Conservation (phyloP, 257 asterid species). For the Solanum ossicruentum region DNA sequence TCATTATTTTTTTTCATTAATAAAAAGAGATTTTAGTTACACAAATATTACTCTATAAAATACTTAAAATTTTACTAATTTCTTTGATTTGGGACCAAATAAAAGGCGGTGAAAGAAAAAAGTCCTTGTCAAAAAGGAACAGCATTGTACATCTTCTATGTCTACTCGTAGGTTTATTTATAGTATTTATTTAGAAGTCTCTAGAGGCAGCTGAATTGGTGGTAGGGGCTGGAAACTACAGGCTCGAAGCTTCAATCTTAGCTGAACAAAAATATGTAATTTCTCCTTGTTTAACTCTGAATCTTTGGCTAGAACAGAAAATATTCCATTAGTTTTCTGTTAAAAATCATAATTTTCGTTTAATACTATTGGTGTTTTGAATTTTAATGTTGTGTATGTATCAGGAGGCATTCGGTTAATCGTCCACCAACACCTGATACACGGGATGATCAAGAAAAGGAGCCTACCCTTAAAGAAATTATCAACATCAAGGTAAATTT, state of each 20-base stretch:
- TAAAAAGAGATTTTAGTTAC: not conserved
- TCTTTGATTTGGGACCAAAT: not conserved
- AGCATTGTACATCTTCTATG: not conserved
- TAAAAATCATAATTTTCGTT: not conserved
- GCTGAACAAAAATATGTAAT: not conserved
- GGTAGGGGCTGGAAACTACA: not conserved
- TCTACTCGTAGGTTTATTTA: not conserved
- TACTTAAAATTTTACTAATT: not conserved
- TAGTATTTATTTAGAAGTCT: not conserved
- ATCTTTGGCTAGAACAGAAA: not conserved
- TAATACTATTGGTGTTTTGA: not conserved
- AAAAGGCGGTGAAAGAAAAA: not conserved
- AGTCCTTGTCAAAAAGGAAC: not conserved
- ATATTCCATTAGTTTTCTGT: not conserved
- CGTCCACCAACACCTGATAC: conserved; percentile 63
- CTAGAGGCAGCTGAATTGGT: not conserved
- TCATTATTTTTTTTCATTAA: too few relatives aligned
- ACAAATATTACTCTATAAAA: not conserved
- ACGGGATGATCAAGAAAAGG: conserved; percentile 33
- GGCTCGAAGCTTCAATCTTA: not conserved
- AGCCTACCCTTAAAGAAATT: conserved; percentile 36
- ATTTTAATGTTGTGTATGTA: not conserved
- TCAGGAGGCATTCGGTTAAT: conserved; percentile 51
- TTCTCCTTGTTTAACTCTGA: not conserved
- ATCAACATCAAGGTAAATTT: conserved; percentile 36